phyloP scores from a whole-genome alignment of 208 protist genomes.

The Leishmania braziliensis region DNA sequence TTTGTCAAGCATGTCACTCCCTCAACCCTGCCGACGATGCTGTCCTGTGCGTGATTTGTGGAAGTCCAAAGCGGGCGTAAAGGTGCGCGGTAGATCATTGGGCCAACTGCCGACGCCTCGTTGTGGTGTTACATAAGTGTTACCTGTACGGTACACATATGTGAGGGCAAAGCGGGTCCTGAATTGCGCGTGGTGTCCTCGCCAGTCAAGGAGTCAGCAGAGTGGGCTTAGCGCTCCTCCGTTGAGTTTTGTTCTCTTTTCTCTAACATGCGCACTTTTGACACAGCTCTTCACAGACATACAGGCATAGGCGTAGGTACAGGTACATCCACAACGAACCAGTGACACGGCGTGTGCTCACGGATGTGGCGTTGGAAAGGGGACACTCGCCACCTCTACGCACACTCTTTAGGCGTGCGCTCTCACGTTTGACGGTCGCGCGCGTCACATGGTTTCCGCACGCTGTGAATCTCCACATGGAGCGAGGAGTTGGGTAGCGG shows the following conservation, averaged over 20 bases:
- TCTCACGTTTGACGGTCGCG: not conserved
- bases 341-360: not conserved
- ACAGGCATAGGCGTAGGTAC: not conserved
- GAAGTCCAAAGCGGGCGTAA: constrained; percentile 6
- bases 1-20: constrained; percentile 31
- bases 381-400: not conserved
- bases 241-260: not conserved
- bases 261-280: too few species aligned
- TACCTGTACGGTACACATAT: not conserved
- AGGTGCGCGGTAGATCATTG: not conserved
- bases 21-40: constrained; percentile 17
- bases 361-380: not conserved
- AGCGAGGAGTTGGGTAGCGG: not conserved
- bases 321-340: not conserved
- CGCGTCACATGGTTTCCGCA: not conserved
- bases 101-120: not conserved
- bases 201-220: not conserved
- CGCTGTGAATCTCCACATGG: not conserved
- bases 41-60: constrained; percentile 24
- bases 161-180: not conserved
- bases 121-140: not conserved
- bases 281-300: not conserved
- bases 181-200: not conserved
- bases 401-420: not conserved
- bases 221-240: not conserved